Conservation (phyloP, 1,284 basidiomycete species). For the Ceraceosorus guamensis region DNA sequence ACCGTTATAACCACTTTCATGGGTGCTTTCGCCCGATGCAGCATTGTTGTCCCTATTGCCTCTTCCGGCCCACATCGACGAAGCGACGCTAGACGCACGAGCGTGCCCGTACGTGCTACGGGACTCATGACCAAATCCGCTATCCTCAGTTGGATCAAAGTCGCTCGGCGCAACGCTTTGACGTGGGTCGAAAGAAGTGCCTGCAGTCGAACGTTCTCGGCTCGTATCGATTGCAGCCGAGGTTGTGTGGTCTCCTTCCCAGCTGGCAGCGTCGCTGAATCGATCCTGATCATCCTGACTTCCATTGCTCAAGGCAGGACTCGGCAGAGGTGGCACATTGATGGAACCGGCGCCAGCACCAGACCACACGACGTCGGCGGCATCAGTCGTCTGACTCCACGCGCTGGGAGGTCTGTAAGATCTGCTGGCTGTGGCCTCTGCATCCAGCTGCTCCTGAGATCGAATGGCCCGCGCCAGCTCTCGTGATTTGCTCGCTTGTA, state of each 20-base stretch:
- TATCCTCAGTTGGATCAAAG: too few relatives aligned
- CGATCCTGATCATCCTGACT: constrained; percentile 15
- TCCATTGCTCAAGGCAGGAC: constrained; percentile 4
- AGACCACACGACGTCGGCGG: constrained; percentile 28
- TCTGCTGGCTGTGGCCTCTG: constrained; percentile 8
- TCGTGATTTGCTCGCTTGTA: constrained; percentile 14
- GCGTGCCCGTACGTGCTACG: constrained; percentile 17
- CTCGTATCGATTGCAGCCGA: too few relatives aligned
- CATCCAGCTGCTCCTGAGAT: constrained; percentile 12
- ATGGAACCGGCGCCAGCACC: constrained; percentile 12
- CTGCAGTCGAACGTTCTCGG: too few relatives aligned
- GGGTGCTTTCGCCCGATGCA: too few relatives aligned
- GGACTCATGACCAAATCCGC: too few relatives aligned
- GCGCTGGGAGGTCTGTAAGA: constrained; percentile 24
- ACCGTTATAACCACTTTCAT: too few relatives aligned
- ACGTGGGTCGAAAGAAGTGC: too few relatives aligned
- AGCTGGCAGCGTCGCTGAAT: constrained; percentile 31
- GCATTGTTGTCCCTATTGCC: too few relatives aligned
- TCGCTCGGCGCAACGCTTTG: too few relatives aligned
- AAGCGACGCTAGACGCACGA: constrained; percentile 25
- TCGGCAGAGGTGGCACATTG: constrained; percentile 3
- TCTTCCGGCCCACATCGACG: constrained; percentile 33
- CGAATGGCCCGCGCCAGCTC: constrained; percentile 23
- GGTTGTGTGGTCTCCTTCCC: constrained; percentile 20
- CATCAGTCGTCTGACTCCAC: constrained; percentile 20